Conservation (phyloP, 257 asterid genomes). For the Hygrophila difformis region DNA sequence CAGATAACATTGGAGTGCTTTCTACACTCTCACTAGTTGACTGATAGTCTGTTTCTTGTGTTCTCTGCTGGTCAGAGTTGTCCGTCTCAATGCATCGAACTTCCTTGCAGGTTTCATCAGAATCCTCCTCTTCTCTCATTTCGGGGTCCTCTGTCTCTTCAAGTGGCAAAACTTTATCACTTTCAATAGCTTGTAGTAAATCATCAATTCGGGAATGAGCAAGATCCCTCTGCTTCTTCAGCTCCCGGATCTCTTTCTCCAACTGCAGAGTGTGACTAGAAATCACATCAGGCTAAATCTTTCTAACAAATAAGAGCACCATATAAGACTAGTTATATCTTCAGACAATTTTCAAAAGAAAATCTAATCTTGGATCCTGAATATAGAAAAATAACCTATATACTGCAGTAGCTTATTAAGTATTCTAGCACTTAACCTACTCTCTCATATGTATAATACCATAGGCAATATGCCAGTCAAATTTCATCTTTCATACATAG, state of each 20-base stretch:
- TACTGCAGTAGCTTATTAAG: neutral
- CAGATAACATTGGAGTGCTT: conserved; percentile 25
- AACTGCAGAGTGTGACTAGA: conserved; percentile 41
- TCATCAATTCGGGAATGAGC: conserved; percentile 74
- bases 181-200: conserved; percentile 35
- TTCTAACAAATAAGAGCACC: neutral
- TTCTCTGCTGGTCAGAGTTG: conserved; percentile 26
- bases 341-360: neutral
- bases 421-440: no score
- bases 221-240: conserved; percentile 59
- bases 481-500: no score
- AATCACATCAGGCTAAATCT: conserved; percentile 11
- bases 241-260: conserved; percentile 84
- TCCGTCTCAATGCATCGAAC: conserved; percentile 59
- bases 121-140: conserved; percentile 34
- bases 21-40: conserved; percentile 37
- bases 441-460: no score
- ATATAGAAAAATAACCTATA: neutral
- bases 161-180: conserved; percentile 31
- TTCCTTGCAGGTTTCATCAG: conserved; percentile 55
- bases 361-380: neutral
- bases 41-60: conserved; percentile 25
- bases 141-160: conserved; percentile 23
- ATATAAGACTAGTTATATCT: neutral
- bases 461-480: no score